Evolutionary conservation across 306 rosid species (phyloP), one percentile per base, ranked within the genome.

Genomic region (Sindora glabra): DNA sequence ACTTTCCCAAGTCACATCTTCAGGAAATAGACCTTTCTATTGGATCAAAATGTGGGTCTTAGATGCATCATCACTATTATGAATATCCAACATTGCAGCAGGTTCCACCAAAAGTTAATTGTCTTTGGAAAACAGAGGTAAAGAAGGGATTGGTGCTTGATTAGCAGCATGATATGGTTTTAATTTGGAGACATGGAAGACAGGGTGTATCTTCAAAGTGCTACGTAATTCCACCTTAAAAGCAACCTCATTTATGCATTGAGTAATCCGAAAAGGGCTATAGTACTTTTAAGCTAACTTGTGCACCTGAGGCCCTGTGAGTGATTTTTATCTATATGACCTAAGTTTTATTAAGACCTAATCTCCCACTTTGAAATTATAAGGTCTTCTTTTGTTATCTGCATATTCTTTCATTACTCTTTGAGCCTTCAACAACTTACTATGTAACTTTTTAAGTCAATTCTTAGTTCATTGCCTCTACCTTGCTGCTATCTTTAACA

Each of bases 281-380:
- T 23, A 48, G 10, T 3, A 48, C 0, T n/a, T 0, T 1, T 48
- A 23, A 1, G 34, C 18, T 1, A 48, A 3, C 10, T 48, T 48
- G 0, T 24, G 17, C 0, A 6, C 3, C 0, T 1, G 34, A 1
- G 2, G 2, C 0, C 19, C 5, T 12, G 18, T n/a, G 0, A 24
- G 10, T 11, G 55, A 48, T 3, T 2, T 5, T 5, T 48, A 34
- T 0, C 55, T 25, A 13, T 48, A 25, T 11, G 55, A 34, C 2
- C 34, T 24, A 1, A 48, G 4, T n/a, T 13, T 23, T 0, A 48
- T 18, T 4, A 22, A 10, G 1, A 10, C 53, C 7, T 2, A 0
- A 5, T 47, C 53, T 2, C 30, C 53, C 1, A 12, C 0, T 0
- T 23, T 0, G 4, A 48, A 48, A 3, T 16, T 2, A 5, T 48